Conservation (phyloP, 108 stramenopile genomes). For the Chaetoceros tenuissimus region DNA sequence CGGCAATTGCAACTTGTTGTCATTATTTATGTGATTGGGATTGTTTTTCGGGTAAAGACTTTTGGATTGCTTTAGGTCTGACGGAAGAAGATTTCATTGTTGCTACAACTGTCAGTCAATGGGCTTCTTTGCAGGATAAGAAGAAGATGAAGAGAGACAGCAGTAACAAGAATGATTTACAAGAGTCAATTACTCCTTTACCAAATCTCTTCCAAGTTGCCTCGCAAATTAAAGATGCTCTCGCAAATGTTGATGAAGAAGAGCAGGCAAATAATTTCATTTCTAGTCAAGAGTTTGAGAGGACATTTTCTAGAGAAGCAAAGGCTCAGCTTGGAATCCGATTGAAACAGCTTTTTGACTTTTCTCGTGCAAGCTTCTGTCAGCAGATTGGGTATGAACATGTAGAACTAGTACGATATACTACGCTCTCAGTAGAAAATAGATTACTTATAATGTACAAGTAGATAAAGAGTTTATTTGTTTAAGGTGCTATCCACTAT, state of each 20-base stretch:
- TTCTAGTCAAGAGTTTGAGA: conserved; percentile 22
- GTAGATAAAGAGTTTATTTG: too few relatives aligned
- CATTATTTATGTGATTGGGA: conserved; percentile 23
- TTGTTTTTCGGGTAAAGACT: conserved; percentile 11
- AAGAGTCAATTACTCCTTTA: too few relatives aligned
- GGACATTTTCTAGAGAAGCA: conserved; percentile 7
- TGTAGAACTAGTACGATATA: conserved; percentile 14
- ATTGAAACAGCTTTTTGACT: conserved; percentile 14
- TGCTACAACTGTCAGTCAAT: conserved; percentile 11
- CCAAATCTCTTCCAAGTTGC: too few relatives aligned
- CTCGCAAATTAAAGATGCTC: too few relatives aligned
- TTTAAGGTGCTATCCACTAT: too few relatives aligned
- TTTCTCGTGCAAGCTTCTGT: conserved; percentile 1
- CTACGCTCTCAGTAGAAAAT: conserved; percentile 16
- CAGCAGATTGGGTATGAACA: conserved; percentile 16
- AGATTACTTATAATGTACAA: conserved; percentile 2
- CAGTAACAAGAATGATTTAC: too few relatives aligned
- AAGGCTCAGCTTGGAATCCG: conserved; percentile 8
- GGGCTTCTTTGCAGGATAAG: conserved; percentile 7
- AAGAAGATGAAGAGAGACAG: too few relatives aligned
- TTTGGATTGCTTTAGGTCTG: conserved; percentile 9
- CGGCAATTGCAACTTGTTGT: conserved; percentile 19
- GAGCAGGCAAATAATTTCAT: too few relatives aligned
- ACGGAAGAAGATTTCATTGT: conserved; percentile 15
- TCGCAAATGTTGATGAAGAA: too few relatives aligned